Base-by-base conservation (phyloP, 495 filamentous ascomycete genomes). In the Aspergillus ostianus region DNA sequence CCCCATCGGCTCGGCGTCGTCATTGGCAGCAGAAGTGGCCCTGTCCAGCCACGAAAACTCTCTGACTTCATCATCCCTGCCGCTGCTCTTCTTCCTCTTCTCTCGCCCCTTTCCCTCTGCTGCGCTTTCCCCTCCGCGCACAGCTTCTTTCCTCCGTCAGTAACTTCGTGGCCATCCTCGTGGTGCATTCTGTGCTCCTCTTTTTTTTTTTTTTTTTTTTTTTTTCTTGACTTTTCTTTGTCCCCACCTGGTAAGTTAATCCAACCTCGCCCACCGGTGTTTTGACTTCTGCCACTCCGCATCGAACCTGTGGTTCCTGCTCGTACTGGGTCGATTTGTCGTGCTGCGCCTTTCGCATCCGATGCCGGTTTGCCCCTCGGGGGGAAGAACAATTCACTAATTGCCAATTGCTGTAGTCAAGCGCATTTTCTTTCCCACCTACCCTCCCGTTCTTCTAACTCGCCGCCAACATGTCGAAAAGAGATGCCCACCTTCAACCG, bases 401-500 rank as follows among this genome's bases (percentile, higher is more conserved):
- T 13, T 15, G 52, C 5, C 52, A 54, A 20, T 26, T 7, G 20
- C 51, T 53, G 9, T 19, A 41, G 36, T 49, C 17, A 29, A 32
- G 18, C 20, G 29, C 27, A 36, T 46, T 47, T 58, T 58, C 44
- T 27, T 47, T 53, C 45, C 26, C 50, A 23, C 45, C 19, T 52
- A 21, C 19, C 55, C 1, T 18, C 23, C 41, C 5, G 7, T 18
- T 29, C 23, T 17, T 10, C 57, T 53, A 57, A 50, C 53, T 41
- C 58, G 50, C 62, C 51, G 56, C 45, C 67, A 73, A 65, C 26
- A 74, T 76, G 78, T 70, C 77, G 53, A 67, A 69, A 46, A 84
- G 83, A 78, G 78, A 84, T 64, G 63, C 77, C 56, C 62, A 79
- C 64, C 69, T 90, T 53, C 83, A 88, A 67, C 91, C 90, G 55